Base-by-base conservation (phyloP, 768 basidiomycete species). In the Tulasnella calospora region DNA sequence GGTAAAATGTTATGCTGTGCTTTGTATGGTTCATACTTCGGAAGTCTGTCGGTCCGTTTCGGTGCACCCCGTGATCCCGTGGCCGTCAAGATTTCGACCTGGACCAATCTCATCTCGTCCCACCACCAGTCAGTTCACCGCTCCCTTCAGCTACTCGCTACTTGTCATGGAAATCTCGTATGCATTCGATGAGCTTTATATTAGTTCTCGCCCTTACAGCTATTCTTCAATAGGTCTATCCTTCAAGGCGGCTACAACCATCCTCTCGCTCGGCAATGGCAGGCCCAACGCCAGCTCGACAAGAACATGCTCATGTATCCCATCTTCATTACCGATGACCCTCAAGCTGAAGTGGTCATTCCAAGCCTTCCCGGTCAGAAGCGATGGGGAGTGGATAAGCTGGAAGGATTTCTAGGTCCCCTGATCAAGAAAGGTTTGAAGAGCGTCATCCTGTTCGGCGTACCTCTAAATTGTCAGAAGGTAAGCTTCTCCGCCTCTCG, bases 301-400 rank as follows among this genome's bases (percentile, higher is more conserved):
- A 96, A 95, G 84, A 89, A 90, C 81, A 98, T 98, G 96, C 89
- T 99, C 85, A 98, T 98, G 94, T 99, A 99, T 84, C 98, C 98
- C 9, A 96, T 99, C 82, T 98, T 99, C 84, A 93, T 99, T 82
- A 95, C 96, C 23, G 97, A 99, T 84, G 95, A 98, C 79, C 92
- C 95, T 1, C 88, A 95, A 79, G 94, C 95, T 9, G 89, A 90
- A 83, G 91, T 92, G 73, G 88, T 89, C 79, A 96, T 99, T 81
- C 82, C 88, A 0, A 87, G 90, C 30, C 86, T 98, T 12, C 96
- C 96, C 8, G 94, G 92, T 8, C 96, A 98, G 83, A 89, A 92
- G 75, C 86, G 96, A 71, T 99, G 98, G 98, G 98, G 98, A 13
- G 86, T 99, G n/a, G 94, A 98, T 85, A 90, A 89, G 80, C 88